Base-by-base conservation (phyloP, 176 grass and related monocot genomes). In the Saccharum spontaneum region DNA sequence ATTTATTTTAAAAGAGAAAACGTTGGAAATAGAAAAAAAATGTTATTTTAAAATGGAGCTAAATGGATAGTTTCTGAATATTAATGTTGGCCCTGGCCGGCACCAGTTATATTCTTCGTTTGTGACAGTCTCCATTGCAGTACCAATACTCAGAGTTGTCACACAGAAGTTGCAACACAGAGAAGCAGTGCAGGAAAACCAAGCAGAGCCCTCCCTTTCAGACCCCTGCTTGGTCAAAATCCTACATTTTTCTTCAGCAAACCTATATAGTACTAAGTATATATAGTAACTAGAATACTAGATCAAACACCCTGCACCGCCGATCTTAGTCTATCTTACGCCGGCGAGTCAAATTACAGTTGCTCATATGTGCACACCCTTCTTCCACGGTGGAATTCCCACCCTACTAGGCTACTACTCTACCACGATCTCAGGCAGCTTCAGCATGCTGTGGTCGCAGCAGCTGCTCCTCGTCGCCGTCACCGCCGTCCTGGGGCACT, bases 341-440 rank as follows among this genome's bases (percentile, higher is more conserved):
- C 79, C 30, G 50, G 52, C 15, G 24, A 83, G 48, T 62, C 66
- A 57, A 14, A 55, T 57, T 65, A 24, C 17, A 69, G 71, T 84
- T 77, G 46, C 31, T 65, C 48, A 61, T 45, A 89, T 31, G 16
- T 12, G 23, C 36, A 31, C 37, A n/a, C 10, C 44, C 44, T 84
- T 57, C 72, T 20, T 18, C 66, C 31, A 1, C 7, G 59, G 59
- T 62, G 59, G 59, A 62, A 62, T 62, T 59, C 33, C 8, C 50
- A 36, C 73, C 38, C 87, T 95, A 98, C 59, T 61, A 24, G 39
- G 7, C 59, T 61, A 24, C 59, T 62, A 62, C 79, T 96, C 91
- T 30, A 87, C 85, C 39, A 99, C 62, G 23, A 99, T 99, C 76
- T 99, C 97, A 10, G 88, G 90, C 41, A 94, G 78, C 41, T 87